Evolutionary conservation across 768 basidiomycete genomes (phyloP), one percentile per base, ranked within the genome.

Genomic region (Sarcodon aspratus): DNA sequence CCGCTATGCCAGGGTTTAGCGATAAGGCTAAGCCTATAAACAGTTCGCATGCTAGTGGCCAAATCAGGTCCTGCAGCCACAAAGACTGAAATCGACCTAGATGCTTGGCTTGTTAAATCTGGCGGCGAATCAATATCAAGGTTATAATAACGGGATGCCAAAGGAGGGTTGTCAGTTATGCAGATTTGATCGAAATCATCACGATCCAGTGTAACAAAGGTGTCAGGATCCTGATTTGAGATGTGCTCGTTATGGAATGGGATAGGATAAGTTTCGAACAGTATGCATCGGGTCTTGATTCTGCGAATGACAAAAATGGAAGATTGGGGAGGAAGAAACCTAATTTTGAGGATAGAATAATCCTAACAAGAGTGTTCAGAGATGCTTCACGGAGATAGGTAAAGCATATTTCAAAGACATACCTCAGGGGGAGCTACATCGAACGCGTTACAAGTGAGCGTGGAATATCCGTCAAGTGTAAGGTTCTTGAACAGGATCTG

Each of bases 401-500:
- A 8, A 11, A 46, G 52, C 47, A 13, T 21, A 35, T 35, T 21
- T 27, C 21, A 27, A 27, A 27, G 21, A 27, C 10, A 12, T 31
- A 44, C 43, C 38, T 21, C 3, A 37, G 32, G 33, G 9, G 27
- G 35, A 44, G 34, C 9, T 11, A 10, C 2, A 6, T 10, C 34
- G 35, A 17, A 17, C 31, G 15, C 15, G 27, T 27, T 4, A 52
- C 73, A 73, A 17, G 61, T 59, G 40, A 80, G 66, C 13, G 58
- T 68, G 34, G 62, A 69, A 36, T 57, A 59, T 46, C 56, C 65
- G 42, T 57, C 68, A 17, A 59, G 67, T 32, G 59, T 61, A 36
- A 68, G 55, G 52, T 74, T 64, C 48, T 74, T 67, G 52, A 72
- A 66, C 36, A 71, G 57, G 36, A 80, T 65, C 2, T 59, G 60